Base-by-base conservation (phyloP, 768 basidiomycete species). In the Kwoniella mangroviensis region DNA sequence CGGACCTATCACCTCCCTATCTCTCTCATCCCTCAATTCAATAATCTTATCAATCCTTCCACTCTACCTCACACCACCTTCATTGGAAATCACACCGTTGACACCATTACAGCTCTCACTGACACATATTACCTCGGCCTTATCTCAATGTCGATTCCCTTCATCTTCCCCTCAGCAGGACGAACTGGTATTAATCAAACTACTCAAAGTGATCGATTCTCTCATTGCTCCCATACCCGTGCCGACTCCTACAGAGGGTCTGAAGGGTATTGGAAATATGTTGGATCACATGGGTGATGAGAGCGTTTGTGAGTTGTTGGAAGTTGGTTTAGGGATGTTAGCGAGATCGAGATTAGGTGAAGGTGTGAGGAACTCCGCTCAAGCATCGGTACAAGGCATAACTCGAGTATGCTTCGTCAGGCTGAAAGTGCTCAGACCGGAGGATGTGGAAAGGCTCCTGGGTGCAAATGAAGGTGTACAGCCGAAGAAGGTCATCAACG, bases 111-210 rank as follows among this genome's bases (percentile, higher is more conserved):
- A 63, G 63, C 67, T 76, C 55, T 91, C 91, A 5, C 87, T 98
- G 62, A 86, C 89, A 19, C 92, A 93, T 71, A 87, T 97, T 68
- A 95, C 94, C 81, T 90, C 88, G 69, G 90, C 96, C 0, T 88
- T 95, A 13, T 93, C 96, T 5, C 93, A 93, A 79, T 98, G 96
- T 87, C 94, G 96, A 84, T 99, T 99, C 79, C 96, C 98, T 84
- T 92, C 93, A 4, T 96, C 92, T 78, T 94, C 98, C 80, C 93
- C 93, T 1, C 93, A 94, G n/a, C 92, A 93, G 5, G 97, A 99
- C 83, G 97, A 99, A 82, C 92, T 97, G 9, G 95, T 98, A 10
- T 86, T 98, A 7, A 87, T 96, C 73, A 92, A 90, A 82, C 94
- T 98, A 69, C 89, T 98, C 86, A 88, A 90, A 9, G 90, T 98